Evolutionary conservation across 768 basidiomycete genomes (phyloP), one percentile per base, ranked within the genome.

Genomic region (Trametes maxima): DNA sequence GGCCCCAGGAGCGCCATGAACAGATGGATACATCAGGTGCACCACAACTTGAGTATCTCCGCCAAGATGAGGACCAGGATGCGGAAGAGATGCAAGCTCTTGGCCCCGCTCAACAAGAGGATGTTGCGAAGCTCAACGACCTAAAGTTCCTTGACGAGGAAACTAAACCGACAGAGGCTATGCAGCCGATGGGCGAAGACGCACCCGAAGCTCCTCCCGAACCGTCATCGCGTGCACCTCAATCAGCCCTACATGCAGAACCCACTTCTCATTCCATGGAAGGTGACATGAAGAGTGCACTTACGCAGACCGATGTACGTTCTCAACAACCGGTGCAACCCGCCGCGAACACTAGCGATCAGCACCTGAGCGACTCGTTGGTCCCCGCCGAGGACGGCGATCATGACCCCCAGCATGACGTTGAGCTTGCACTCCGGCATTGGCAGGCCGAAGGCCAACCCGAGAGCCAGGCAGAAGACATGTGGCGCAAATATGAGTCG

Each of bases 401-500:
- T 59, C 73, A 60, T 72, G 79, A 59, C 10, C 45, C 47, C 2
- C 56, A 68, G 14, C 53, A 69, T 14, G 69, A 71, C 13, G 74
- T 81, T 75, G 82, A 90, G 70, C 69, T 78, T 28, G 78, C 83
- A 57, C 75, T 91, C 44, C 79, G 80, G 11, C 72, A 80, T 46
- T 91, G 89, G 87, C 83, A 87, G 62, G 75, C 80, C 3, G 73
- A 78, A 16, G 87, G 85, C 51, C 83, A 86, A 66, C 80, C 85
- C 2, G 73, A 77, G 22, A 73, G 78, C 47, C 77, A 77, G 6
- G 86, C 89, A 0, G 87, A 89, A 65, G 83, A 84, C 55, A 81
- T 96, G n/a, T 99, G 97, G 97, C 86, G 90, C 13, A 78, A 87
- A 16, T 99, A 99, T 76, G 90, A 92, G 67, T 87, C 90, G 3